phyloP scores from a whole-genome alignment of 164 flowering plant genomes.

The Saururus chinensis region DNA sequence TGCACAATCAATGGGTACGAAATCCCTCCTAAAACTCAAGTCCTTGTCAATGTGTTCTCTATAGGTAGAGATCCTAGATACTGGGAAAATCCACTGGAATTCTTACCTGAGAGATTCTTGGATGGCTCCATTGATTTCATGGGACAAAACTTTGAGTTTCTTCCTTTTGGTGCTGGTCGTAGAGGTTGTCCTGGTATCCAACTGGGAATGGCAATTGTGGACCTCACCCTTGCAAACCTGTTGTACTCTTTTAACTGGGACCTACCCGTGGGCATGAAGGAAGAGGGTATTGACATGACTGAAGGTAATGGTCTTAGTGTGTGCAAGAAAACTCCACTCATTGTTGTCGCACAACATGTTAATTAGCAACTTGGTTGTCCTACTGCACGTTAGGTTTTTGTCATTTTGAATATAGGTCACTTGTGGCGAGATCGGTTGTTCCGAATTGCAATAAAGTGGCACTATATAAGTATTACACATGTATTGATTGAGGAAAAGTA shows the following conservation, averaged over 20 bases:
- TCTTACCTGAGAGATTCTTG: conserved; percentile 24
- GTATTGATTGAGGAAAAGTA: no score
- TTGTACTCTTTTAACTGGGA: conserved; percentile 25
- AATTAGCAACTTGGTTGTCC: no score
- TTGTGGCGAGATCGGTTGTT: no score
- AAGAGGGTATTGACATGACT: not conserved
- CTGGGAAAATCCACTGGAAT: conserved; percentile 21
- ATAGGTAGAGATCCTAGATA: conserved; percentile 23
- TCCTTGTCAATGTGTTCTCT: conserved; percentile 14
- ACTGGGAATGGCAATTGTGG: conserved; percentile 12
- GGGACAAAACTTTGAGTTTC: conserved; percentile 18
- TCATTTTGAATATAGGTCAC: no score
- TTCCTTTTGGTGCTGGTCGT: conserved; percentile 33
- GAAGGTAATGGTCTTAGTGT: no score
- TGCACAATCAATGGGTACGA: conserved; percentile 10
- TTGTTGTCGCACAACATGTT: not conserved
- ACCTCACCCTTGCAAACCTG: conserved; percentile 18
- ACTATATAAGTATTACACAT: no score
- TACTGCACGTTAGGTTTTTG: no score
- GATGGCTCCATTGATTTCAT: conserved; percentile 9
- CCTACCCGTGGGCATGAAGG: not conserved
- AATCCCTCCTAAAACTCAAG: conserved; percentile 11
- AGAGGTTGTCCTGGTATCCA: conserved; percentile 23
- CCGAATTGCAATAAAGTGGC: no score
- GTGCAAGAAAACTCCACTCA: not conserved